Percentiles rank a stretch among this genome's conserved stretches.
These are phyloP conservation scores for Balansia obtecta DNA, from an alignment of 2,329 filamentous ascomycete genomes.

Conservation along the genomic window DNA sequence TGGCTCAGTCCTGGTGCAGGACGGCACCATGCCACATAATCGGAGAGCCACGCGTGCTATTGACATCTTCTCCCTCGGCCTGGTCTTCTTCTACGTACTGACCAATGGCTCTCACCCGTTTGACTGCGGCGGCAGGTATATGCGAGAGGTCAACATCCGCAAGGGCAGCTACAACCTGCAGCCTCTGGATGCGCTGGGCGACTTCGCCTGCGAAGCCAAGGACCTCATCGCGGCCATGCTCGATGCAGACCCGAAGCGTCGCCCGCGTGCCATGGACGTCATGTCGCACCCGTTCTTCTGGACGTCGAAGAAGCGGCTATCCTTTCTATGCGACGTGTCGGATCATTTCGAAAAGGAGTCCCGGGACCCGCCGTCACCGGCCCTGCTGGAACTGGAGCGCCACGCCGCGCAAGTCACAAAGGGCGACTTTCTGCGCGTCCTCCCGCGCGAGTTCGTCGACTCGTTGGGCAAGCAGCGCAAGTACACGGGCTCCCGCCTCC, in stretches of 20 bases:
- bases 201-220: conserved; percentile 76
- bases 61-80: conserved; percentile 91
- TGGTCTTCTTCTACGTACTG: conserved; percentile 98
- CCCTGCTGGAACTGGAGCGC: conserved; percentile 47
- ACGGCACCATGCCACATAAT: conserved; percentile 43
- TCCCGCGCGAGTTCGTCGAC: conserved; percentile 76
- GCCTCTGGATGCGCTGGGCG: conserved; percentile 62
- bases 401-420: conserved; percentile 42
- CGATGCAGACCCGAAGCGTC: conserved; percentile 35
- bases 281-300: conserved; percentile 97
- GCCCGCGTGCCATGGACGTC: conserved; percentile 65
- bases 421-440: conserved; percentile 63
- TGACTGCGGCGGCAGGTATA: conserved; percentile 86
- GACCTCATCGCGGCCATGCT: conserved; percentile 80
- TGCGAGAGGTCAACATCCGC: conserved; percentile 94
- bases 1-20: conserved; percentile 42
- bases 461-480: conserved; percentile 89
- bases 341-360: conserved; percentile 93
- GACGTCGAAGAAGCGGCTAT: conserved; percentile 74
- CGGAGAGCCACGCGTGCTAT: conserved; percentile 89
- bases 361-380: conserved; percentile 63
- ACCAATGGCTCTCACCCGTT: conserved; percentile 88
- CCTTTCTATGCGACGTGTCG: conserved; percentile 90
- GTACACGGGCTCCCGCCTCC: conserved; percentile 71
- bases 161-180: conserved; percentile 68